These are phyloP conservation scores for Diaporthe capsici DNA, from an alignment of 2,329 filamentous ascomycete species.

Conservation along the genomic window DNA sequence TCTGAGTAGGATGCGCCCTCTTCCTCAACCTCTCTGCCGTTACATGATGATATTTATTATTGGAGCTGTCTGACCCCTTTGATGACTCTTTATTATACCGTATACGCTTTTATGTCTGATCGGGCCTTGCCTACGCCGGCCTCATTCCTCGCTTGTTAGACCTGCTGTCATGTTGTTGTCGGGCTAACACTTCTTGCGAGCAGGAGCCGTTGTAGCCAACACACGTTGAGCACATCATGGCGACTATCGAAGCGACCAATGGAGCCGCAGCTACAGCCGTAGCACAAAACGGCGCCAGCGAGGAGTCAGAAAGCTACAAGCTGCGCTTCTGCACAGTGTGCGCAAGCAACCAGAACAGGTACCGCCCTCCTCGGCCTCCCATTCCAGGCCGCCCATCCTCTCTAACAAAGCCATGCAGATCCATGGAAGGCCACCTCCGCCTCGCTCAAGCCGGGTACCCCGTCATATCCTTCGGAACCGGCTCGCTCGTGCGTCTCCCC, in stretches of 20 bases:
- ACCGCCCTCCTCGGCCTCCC: constrained; percentile 48
- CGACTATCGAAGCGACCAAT: constrained; percentile 55
- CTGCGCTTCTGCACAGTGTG: constrained; percentile 99
- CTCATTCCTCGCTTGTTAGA: not conserved
- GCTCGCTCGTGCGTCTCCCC: constrained; percentile 92
- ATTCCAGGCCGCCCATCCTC: constrained; percentile 31
- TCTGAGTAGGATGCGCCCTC: constrained; percentile 20
- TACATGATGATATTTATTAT: constrained; percentile 71
- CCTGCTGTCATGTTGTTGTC: not conserved
- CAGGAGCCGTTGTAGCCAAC: constrained; percentile 24
- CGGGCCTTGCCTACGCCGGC: not conserved
- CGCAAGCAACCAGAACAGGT: constrained; percentile 98
- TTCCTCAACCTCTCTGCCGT: not conserved
- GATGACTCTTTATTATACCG: constrained; percentile 64
- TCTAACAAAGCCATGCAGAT: constrained; percentile 62
- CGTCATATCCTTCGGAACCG: constrained; percentile 98
- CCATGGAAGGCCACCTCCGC: constrained; percentile 99
- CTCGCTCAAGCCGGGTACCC: constrained; percentile 89
- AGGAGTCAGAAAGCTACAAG: constrained; percentile 77
- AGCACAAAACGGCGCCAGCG: constrained; percentile 60
- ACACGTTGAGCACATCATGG: constrained; percentile 45
- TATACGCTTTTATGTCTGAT: constrained; percentile 52
- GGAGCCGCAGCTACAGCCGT: constrained; percentile 51
- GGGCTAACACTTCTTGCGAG: constrained; percentile 19
- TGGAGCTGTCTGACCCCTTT: constrained; percentile 80